These are phyloP conservation scores for Farysia itapuensis DNA, from an alignment of 1,284 basidiomycete species.

Conservation along the genomic window DNA sequence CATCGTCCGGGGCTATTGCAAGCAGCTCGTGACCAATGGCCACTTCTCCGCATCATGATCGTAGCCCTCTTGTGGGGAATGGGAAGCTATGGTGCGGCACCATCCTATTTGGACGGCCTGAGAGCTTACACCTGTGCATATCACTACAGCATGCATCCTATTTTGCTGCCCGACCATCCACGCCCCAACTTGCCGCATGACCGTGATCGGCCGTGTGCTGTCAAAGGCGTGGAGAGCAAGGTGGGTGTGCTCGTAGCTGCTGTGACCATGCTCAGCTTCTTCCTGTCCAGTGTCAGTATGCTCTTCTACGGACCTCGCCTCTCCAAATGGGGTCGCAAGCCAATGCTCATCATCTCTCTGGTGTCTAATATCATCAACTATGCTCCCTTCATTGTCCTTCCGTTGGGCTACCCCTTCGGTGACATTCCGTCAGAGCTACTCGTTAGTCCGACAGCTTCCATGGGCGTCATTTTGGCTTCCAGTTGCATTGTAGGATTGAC, in stretches of 20 bases:
- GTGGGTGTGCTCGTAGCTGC: slow-evolving; percentile 29
- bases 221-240: slow-evolving; percentile 30
- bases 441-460: slow-evolving; percentile 17
- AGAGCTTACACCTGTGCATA: slow-evolving; percentile 28
- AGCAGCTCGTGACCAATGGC: slow-evolving; percentile 6
- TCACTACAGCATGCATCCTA: slow-evolving; percentile 21
- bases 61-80: slow-evolving; percentile 21
- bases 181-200: slow-evolving; percentile 19
- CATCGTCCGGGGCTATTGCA: no score
- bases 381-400: slow-evolving; percentile 20
- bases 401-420: slow-evolving; percentile 31
- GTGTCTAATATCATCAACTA: slow-evolving; percentile 31
- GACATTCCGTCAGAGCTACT: slow-evolving; percentile 14
- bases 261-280: slow-evolving; percentile 27
- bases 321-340: slow-evolving; percentile 30
- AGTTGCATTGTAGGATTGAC: slow-evolving; percentile 27
- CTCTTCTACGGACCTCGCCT: slow-evolving; percentile 34
- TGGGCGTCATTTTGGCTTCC: slow-evolving; percentile 20
- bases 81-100: slow-evolving; percentile 17
- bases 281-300: slow-evolving; percentile 30
- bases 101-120: slow-evolving; percentile 26
- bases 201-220: slow-evolving; percentile 27
- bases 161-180: slow-evolving; percentile 11
- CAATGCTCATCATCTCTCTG: slow-evolving; percentile 28
- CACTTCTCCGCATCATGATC: slow-evolving; percentile 17